phyloP scores from a whole-genome alignment of 805 yeast species.

The Barnettozyma salicaria region DNA sequence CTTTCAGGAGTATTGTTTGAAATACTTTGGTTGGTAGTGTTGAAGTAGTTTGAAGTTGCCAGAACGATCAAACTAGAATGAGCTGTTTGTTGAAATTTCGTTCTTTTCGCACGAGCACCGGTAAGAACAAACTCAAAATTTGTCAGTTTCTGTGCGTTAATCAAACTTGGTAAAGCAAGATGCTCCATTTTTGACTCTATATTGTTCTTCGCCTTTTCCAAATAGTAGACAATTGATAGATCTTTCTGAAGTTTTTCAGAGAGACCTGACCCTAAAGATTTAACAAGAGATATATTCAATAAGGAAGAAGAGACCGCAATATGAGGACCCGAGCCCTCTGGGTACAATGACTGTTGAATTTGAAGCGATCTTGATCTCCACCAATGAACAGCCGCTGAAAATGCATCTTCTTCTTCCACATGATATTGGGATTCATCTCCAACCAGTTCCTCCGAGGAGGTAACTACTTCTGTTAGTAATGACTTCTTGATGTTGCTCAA shows the following conservation, averaged over 20 bases:
- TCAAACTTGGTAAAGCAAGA: constrained; percentile 47
- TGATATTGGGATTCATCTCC: constrained; percentile 9
- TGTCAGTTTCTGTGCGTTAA: constrained; percentile 51
- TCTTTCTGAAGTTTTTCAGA: constrained; percentile 30
- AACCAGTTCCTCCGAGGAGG: constrained; percentile 27
- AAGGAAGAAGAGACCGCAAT: constrained; percentile 32
- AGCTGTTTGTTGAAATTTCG: constrained; percentile 71
- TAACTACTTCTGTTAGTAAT: constrained; percentile 23
- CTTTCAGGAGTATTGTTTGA: constrained; percentile 42
- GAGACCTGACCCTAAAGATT: constrained; percentile 19
- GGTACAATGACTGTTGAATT: constrained; percentile 55
- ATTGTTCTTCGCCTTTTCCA: constrained; percentile 64
- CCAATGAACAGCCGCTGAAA: constrained; percentile 52
- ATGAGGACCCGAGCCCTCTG: constrained; percentile 51
- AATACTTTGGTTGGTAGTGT: constrained; percentile 29
- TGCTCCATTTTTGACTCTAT: constrained; percentile 62
- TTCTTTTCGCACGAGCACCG: constrained; percentile 84
- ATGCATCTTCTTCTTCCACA: constrained; percentile 11
- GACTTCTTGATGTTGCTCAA: constrained; percentile 29
- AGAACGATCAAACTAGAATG: constrained; percentile 69
- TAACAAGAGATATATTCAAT: constrained; percentile 22
- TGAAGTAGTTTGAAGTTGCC: constrained; percentile 45
- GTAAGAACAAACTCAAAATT: constrained; percentile 62
- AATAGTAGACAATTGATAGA: constrained; percentile 43
- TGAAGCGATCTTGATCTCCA: constrained; percentile 71